Evolutionary conservation across 2,329 filamentous ascomycete species (phyloP).

Genomic region (Neofusicoccum parvum): DNA sequence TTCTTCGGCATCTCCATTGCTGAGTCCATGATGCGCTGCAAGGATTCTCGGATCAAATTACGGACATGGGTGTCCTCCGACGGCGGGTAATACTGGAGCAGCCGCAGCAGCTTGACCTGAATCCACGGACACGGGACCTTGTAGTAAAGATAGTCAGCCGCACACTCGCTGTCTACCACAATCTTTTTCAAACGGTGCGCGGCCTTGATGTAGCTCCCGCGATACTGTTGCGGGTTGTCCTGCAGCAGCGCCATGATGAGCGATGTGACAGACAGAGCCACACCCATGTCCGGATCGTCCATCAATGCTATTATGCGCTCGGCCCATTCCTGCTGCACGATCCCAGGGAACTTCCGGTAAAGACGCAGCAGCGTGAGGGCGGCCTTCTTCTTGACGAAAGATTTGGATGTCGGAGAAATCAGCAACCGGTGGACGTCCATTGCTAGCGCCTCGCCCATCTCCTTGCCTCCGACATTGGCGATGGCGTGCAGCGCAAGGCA

Average conservation of each 20-base stretch:
- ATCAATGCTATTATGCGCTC: slow-evolving; percentile 98
- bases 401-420: slow-evolving; percentile 94
- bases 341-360: slow-evolving; percentile 91
- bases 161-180: slow-evolving; percentile 85
- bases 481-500: slow-evolving; percentile 96
- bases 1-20: slow-evolving; percentile 96
- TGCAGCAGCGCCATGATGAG: slow-evolving; percentile 92
- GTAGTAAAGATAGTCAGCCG: slow-evolving; percentile 94
- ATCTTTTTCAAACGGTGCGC: slow-evolving; percentile 87
- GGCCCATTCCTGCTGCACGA: slow-evolving; percentile 95
- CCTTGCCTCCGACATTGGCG: slow-evolving; percentile 92
- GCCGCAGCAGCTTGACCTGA: slow-evolving; percentile 87
- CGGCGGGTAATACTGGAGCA: slow-evolving; percentile 95
- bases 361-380: slow-evolving; percentile 88
- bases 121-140: slow-evolving; percentile 99
- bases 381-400: slow-evolving; percentile 99
- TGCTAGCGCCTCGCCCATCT: slow-evolving; percentile 95
- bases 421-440: slow-evolving; percentile 88
- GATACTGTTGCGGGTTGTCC: slow-evolving; percentile 92
- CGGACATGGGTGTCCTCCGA: slow-evolving; percentile 89
- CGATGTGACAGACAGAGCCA: slow-evolving; percentile 92
- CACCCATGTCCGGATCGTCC: slow-evolving; percentile 93
- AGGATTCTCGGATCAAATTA: slow-evolving; percentile 85
- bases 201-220: slow-evolving; percentile 90
- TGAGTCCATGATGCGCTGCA: slow-evolving; percentile 87